Evolutionary conservation across 2,329 filamentous ascomycete genomes (phyloP), one percentile per base, ranked within the genome.

Genomic region (Shiraia bambusicola): DNA sequence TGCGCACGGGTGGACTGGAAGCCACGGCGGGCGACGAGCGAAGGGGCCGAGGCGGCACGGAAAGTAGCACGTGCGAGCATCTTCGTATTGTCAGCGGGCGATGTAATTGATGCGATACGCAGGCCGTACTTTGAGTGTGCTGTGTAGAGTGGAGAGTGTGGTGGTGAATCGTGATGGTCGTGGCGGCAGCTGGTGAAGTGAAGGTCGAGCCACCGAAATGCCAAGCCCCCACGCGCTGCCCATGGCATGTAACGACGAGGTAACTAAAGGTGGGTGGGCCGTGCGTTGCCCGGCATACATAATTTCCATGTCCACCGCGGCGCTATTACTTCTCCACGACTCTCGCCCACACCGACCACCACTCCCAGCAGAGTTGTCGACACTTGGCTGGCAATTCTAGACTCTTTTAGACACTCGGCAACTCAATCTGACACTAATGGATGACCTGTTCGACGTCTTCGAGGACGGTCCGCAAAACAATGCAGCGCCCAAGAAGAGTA

Each of bases 1-100:
- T 88, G 89, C 70, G 86, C 75, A 67, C 88, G 88, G 71, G 92
- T 94, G 67, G 88, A 83, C 74, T 90, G 86, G 86, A 98, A 96
- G 76, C 86, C 89, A 74, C 93, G 91, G 78, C 90, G 89, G 80
- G 85, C 81, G 76, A 90, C 78, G 69, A 84, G 72, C 56, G 80
- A 76, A 68, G 83, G 59, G 52, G 58, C 82, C 69, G 84, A 67
- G 56, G 71, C 72, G 71, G 79, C 74, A 71, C 86, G 85, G 75
- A 81, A 70, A 59, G 77, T 76, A 59, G 78, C 69, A 69, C 77
- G 77, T 60, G 88, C 81, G 73, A 93, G 78, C 90, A 95, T 95
- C 88, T 94, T 66, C 19, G 39, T 39, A 34, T 24, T 25, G 56
- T 72, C 69, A 78, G 48, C 55, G 52, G 37, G 22, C 30, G 25